These are phyloP conservation scores for Diaporthe helianthi DNA, from an alignment of 2,329 filamentous ascomycete species.

Conservation along the genomic window DNA sequence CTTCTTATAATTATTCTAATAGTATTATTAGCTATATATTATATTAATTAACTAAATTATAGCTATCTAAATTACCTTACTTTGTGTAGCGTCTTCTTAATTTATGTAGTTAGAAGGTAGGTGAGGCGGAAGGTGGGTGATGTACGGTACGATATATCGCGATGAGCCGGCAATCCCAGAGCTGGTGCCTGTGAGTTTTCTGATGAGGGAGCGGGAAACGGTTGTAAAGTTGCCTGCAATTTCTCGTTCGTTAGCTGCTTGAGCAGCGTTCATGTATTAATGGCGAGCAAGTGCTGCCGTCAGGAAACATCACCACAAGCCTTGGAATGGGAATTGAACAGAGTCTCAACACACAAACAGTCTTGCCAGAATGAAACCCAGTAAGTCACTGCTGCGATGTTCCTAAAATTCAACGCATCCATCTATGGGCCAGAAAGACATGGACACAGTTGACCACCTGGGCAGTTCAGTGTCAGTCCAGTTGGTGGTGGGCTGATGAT, in stretches of 20 bases:
- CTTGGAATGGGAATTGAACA: not conserved
- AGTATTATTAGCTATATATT: no score
- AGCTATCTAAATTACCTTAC: no score
- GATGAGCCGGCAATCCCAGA: not conserved
- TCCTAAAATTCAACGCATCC: not conserved
- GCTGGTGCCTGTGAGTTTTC: not conserved
- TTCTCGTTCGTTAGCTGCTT: not conserved
- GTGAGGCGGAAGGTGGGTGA: no score
- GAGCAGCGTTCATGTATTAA: not conserved
- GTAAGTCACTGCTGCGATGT: not conserved
- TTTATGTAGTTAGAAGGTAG: no score
- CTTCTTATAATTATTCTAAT: no score
- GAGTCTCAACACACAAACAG: not conserved
- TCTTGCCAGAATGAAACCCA: constrained; percentile 1
- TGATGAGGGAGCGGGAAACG: not conserved
- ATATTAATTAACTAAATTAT: no score
- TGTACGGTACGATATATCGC: not conserved
- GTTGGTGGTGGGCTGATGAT: not conserved
- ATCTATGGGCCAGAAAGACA: not conserved
- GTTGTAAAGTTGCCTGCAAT: not conserved
- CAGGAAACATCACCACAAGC: no score
- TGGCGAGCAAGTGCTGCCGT: not conserved
- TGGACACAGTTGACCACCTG: not conserved
- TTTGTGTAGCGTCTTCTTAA: no score
- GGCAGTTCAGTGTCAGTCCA: constrained; percentile 5